Evolutionary conservation across 164 flowering plant species (phyloP).

Genomic region (Vitis amurensis): DNA sequence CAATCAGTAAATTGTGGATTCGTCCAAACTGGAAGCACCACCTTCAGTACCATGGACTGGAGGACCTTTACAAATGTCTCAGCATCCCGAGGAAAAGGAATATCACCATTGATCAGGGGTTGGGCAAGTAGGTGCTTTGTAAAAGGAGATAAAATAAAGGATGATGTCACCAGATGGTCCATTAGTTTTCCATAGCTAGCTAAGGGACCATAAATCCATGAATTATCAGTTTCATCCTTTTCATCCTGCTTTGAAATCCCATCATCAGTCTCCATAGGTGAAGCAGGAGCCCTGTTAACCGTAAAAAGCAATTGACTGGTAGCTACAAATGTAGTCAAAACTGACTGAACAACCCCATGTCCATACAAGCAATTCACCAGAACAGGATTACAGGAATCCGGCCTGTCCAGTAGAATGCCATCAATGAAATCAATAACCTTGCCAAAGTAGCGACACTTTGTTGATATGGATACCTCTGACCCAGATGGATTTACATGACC

Average conservation of each 20-base stretch:
- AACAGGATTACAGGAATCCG: slow-evolving; percentile 86
- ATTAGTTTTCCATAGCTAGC: slow-evolving; percentile 82
- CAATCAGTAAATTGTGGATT: slow-evolving; percentile 87
- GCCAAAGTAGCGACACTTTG: slow-evolving; percentile 94
- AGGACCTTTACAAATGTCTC: slow-evolving; percentile 91
- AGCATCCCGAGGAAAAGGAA: slow-evolving; percentile 82
- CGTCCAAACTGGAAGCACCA: slow-evolving; percentile 94
- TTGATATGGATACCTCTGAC: slow-evolving; percentile 64
- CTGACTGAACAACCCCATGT: slow-evolving; percentile 76
- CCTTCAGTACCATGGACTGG: slow-evolving; percentile 87
- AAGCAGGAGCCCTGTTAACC: slow-evolving; percentile 67
- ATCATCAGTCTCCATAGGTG: slow-evolving; percentile 97
- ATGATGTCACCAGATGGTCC: slow-evolving; percentile 95
- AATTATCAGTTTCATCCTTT: slow-evolving; percentile 58
- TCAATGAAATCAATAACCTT: slow-evolving; percentile 87
- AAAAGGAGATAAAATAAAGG: slow-evolving; percentile 71
- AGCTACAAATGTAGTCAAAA: slow-evolving; percentile 94
- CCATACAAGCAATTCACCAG: slow-evolving; percentile 84
- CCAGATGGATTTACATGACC: slow-evolving; percentile 60
- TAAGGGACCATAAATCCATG: slow-evolving; percentile 90
- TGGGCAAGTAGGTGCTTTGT: slow-evolving; percentile 86
- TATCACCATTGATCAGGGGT: slow-evolving; percentile 53
- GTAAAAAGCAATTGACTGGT: slow-evolving; percentile 90
- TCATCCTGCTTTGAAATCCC: slow-evolving; percentile 52
- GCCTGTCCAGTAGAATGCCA: slow-evolving; percentile 72